Evolutionary conservation across 306 rosid species (phyloP).

Genomic region (Senna tora): DNA sequence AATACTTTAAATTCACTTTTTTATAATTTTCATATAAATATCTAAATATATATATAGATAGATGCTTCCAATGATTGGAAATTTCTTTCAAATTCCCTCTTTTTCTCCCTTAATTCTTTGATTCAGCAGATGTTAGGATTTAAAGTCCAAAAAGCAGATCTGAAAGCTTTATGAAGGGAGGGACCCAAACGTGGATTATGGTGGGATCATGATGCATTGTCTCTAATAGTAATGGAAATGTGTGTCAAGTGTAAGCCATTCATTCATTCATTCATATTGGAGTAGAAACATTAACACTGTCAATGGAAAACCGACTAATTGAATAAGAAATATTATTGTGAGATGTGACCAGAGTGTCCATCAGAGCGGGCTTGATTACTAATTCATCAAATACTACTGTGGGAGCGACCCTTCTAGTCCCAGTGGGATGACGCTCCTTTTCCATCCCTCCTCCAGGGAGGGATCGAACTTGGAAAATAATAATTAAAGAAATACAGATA

Average conservation of each 20-base stretch:
- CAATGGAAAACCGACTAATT: conserved; percentile 30
- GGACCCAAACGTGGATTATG: conserved; percentile 23
- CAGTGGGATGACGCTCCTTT: too few species aligned
- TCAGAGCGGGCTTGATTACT: too few species aligned
- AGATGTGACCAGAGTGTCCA: too few species aligned
- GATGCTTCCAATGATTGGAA: not conserved
- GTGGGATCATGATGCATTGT: conserved; percentile 33
- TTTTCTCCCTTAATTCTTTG: not conserved
- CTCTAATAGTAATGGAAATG: conserved; percentile 27
- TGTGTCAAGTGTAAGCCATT: conserved; percentile 37
- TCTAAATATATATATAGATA: not conserved
- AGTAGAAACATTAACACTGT: conserved; percentile 13
- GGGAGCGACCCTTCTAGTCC: too few species aligned
- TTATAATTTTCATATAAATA: too few species aligned
- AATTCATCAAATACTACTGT: too few species aligned
- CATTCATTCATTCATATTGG: not conserved
- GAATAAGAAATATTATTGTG: conserved; percentile 12
- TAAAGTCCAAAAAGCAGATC: conserved; percentile 1
- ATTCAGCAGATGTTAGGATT: not conserved
- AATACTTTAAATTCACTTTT: too few species aligned
- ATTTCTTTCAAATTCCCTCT: not conserved
- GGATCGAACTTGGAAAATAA: too few species aligned
- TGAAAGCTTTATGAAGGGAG: conserved; percentile 29
- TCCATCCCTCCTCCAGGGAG: too few species aligned
- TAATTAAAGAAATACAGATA: too few species aligned